Percentiles rank a stretch among this genome's conserved stretches.
These are phyloP conservation scores for Pyrrhoderma noxium DNA, from an alignment of 1,284 basidiomycete species.

Conservation along the genomic window DNA sequence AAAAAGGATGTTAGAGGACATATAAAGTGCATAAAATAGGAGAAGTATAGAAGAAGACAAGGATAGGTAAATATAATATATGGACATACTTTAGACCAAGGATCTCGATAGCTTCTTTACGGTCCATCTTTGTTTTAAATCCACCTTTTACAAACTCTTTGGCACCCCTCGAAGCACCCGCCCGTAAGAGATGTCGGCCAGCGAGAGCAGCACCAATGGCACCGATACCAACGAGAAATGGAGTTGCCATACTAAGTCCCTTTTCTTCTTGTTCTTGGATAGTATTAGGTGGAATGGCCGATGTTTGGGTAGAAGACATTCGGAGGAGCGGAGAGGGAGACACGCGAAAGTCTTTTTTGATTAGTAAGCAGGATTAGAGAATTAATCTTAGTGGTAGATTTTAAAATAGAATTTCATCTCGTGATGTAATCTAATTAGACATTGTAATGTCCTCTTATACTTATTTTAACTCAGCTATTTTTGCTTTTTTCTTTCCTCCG, in stretches of 20 bases:
- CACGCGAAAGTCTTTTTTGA: too few species aligned
- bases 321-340: neutral
- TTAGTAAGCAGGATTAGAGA: too few species aligned
- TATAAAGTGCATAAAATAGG: neutral
- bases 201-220: slow-evolving; percentile 76
- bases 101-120: slow-evolving; percentile 86
- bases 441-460: too few species aligned
- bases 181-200: slow-evolving; percentile 61
- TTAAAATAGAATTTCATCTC: too few species aligned
- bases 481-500: too few species aligned
- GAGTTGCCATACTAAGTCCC: slow-evolving; percentile 58
- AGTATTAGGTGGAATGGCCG: too few species aligned
- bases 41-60: slow-evolving; percentile 12
- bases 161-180: slow-evolving; percentile 53
- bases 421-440: too few species aligned
- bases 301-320: neutral
- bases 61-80: slow-evolving; percentile 14
- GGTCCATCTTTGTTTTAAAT: slow-evolving; percentile 94
- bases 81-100: slow-evolving; percentile 81
- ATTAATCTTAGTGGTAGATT: too few species aligned
- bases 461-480: too few species aligned
- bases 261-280: too few species aligned
- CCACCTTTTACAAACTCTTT: slow-evolving; percentile 92
- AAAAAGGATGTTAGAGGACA: neutral
- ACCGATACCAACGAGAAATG: slow-evolving; percentile 70